Percentiles rank a stretch among this genome's conserved stretches.
Evolutionary conservation across 1,284 basidiomycete species (phyloP).

Genomic region (Clitocybe nebularis): DNA sequence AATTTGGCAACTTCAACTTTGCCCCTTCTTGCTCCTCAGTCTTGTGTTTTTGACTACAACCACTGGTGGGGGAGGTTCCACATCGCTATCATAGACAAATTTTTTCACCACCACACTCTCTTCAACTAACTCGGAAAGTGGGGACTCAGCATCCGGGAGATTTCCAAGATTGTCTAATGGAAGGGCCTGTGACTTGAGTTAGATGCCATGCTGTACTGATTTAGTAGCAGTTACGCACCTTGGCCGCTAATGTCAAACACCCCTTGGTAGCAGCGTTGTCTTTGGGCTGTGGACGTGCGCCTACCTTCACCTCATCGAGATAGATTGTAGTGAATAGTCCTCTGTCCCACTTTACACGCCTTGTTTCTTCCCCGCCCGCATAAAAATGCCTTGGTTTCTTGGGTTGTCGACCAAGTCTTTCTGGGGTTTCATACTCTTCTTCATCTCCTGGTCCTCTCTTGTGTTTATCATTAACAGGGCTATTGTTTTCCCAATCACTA

Average conservation of each 20-base stretch:
- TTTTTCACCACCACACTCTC: constrained; percentile 75
- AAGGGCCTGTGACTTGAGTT: constrained; percentile 40
- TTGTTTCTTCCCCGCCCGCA: constrained; percentile 34
- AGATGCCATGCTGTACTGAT: constrained; percentile 3
- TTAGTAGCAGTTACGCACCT: constrained; percentile 39
- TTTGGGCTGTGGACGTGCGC: constrained; percentile 39
- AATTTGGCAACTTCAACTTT: constrained; percentile 14
- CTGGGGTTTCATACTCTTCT: constrained; percentile 72
- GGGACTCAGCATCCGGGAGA: constrained; percentile 54
- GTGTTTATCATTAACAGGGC: constrained; percentile 33
- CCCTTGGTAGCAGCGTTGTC: constrained; percentile 48
- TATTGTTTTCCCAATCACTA: constrained; percentile 27
- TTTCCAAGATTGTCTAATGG: constrained; percentile 77
- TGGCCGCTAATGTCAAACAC: constrained; percentile 61
- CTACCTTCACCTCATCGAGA: constrained; percentile 55
- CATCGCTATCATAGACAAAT: constrained; percentile 79
- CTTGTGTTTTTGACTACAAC: constrained; percentile 47
- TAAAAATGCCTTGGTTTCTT: constrained; percentile 33
- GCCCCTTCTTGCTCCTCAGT: constrained; percentile 39
- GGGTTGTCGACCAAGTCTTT: constrained; percentile 38
- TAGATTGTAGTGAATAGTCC: constrained; percentile 60
- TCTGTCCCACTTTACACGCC: constrained; percentile 77
- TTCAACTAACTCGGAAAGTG: constrained; percentile 57
- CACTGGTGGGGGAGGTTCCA: constrained; percentile 34
- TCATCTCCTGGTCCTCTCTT: constrained; percentile 73